Evolutionary conservation across 495 filamentous ascomycete genomes (phyloP).

Genomic region (Xylaria scruposa): DNA sequence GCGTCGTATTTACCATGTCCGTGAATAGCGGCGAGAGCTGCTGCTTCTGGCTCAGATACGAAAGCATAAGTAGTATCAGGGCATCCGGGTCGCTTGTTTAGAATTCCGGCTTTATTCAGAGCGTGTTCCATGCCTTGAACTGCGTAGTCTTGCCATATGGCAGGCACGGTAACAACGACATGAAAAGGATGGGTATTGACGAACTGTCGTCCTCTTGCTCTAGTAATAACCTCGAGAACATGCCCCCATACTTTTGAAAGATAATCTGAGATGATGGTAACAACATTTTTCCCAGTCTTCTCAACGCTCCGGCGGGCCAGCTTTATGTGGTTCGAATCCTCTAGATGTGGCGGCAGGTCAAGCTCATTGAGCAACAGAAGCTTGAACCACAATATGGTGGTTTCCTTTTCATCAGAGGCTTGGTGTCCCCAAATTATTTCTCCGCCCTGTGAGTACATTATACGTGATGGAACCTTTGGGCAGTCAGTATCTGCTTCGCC

Average conservation of each 20-base stretch:
- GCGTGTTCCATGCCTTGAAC: slow-evolving; percentile 31
- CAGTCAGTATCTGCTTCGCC: neutral
- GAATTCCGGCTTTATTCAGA: slow-evolving; percentile 30
- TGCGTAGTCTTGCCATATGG: slow-evolving; percentile 41
- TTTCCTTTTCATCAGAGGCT: neutral
- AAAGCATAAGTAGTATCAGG: slow-evolving; percentile 30
- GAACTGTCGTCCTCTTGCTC: neutral
- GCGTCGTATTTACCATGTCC: neutral
- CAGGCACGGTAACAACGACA: slow-evolving; percentile 39
- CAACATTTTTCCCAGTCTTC: slow-evolving; percentile 5
- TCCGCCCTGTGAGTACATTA: neutral
- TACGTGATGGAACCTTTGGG: slow-evolving; percentile 16
- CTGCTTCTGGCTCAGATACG: slow-evolving; percentile 41
- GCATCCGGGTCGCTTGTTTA: slow-evolving; percentile 16
- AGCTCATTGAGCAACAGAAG: slow-evolving; percentile 10
- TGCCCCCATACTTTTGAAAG: slow-evolving; percentile 17
- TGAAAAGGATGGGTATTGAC: slow-evolving; percentile 26
- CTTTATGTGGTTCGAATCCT: neutral
- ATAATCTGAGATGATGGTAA: slow-evolving; percentile 12
- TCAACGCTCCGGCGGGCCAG: neutral
- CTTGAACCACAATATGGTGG: slow-evolving; percentile 3
- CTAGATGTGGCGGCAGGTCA: neutral
- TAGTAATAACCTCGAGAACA: neutral
- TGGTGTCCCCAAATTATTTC: slow-evolving; percentile 14
- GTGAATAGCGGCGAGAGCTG: slow-evolving; percentile 28